A percentile compares a stretch with the other conserved stretches of the same genome.
Evolutionary conservation across 805 yeast genomes (phyloP).

Genomic region (Yamadazyma kitorensis): DNA sequence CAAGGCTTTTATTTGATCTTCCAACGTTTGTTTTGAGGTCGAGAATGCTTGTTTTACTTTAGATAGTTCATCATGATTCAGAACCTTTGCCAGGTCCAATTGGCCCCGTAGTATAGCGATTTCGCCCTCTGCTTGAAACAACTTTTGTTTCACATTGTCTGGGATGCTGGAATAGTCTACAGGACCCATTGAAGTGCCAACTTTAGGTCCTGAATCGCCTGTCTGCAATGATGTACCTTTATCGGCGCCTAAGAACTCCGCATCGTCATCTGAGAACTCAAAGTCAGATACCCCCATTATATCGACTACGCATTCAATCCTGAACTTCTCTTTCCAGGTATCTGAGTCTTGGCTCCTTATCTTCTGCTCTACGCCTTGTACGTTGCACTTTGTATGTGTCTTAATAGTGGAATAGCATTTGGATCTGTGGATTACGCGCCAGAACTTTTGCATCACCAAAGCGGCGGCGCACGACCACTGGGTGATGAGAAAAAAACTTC

Average conservation of each 20-base stretch:
- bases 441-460: too few relatives aligned
- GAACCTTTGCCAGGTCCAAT: slow-evolving; percentile 44
- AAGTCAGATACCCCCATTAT: slow-evolving; percentile 9
- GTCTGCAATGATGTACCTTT: not conserved
- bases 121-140: slow-evolving; percentile 65
- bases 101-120: slow-evolving; percentile 73
- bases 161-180: slow-evolving; percentile 4
- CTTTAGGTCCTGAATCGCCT: not conserved
- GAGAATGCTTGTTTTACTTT: slow-evolving; percentile 19
- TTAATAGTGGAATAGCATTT: too few relatives aligned
- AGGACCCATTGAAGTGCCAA: not conserved
- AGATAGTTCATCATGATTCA: slow-evolving; percentile 36
- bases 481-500: too few relatives aligned
- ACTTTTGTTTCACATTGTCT: slow-evolving; percentile 20
- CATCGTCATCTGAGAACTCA: slow-evolving; percentile 13
- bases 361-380: too few relatives aligned
- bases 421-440: too few relatives aligned
- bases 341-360: too few relatives aligned
- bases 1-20: slow-evolving; percentile 30
- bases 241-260: slow-evolving; percentile 10
- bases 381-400: too few relatives aligned
- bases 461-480: too few relatives aligned
- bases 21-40: slow-evolving; percentile 17
- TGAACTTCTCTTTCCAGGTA: too few relatives aligned
- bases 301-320: too few relatives aligned